phyloP scores from a whole-genome alignment of 2,329 filamentous ascomycete species.

The Alternaria triticina region DNA sequence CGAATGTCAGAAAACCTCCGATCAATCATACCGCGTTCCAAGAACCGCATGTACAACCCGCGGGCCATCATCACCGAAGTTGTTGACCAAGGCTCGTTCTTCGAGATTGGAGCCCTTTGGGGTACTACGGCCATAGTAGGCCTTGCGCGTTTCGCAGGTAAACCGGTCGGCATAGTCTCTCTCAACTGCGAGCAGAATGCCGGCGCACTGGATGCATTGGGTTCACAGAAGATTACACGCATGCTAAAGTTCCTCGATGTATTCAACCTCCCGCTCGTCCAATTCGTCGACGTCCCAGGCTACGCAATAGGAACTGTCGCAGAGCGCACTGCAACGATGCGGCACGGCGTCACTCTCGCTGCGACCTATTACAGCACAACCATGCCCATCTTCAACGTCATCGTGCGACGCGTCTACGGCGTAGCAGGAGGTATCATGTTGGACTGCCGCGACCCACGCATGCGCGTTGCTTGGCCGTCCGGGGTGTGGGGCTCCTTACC shows the following conservation, averaged over 20 bases:
- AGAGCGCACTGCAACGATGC: slow-evolving; percentile 69
- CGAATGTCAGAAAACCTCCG: slow-evolving; percentile 59
- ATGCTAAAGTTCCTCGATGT: slow-evolving; percentile 69
- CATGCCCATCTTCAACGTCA: slow-evolving; percentile 67
- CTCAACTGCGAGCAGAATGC: slow-evolving; percentile 66
- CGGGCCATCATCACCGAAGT: slow-evolving; percentile 63
- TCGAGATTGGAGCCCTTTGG: slow-evolving; percentile 70
- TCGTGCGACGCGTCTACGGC: slow-evolving; percentile 66
- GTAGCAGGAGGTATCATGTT: slow-evolving; percentile 71
- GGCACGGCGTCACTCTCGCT: slow-evolving; percentile 66
- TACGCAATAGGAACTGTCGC: slow-evolving; percentile 70
- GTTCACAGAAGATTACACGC: slow-evolving; percentile 66
- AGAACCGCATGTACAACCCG: slow-evolving; percentile 67
- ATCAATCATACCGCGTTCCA: slow-evolving; percentile 63
- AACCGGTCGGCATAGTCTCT: slow-evolving; percentile 65
- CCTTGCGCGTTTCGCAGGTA: slow-evolving; percentile 63
- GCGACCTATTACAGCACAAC: slow-evolving; percentile 69
- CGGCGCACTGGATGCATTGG: slow-evolving; percentile 66
- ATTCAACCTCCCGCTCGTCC: slow-evolving; percentile 68
- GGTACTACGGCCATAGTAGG: slow-evolving; percentile 67
- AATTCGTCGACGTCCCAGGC: slow-evolving; percentile 67
- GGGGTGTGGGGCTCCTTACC: slow-evolving; percentile 69
- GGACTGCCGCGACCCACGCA: slow-evolving; percentile 65
- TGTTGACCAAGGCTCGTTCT: slow-evolving; percentile 64
- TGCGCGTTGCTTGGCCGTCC: slow-evolving; percentile 68